Evolutionary conservation across 163 green algal genomes (phyloP), one percentile per base, ranked within the genome.

Genomic region (Smithsoniella earleae): DNA sequence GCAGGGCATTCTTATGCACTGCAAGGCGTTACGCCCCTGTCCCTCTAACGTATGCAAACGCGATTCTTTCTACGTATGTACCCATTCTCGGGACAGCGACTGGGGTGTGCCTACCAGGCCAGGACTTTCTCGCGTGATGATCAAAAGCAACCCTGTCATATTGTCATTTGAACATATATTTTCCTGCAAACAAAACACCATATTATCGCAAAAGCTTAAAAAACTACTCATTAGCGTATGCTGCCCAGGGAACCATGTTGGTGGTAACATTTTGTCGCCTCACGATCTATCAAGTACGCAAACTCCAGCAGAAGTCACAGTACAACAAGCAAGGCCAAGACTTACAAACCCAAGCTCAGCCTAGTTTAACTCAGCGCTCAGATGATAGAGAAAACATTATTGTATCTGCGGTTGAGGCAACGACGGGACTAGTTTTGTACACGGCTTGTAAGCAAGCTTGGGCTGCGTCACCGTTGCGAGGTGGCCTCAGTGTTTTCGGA

Each of bases 251-350:
- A 30, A 69, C 58, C 6, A 30, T 69, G 58, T 45, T 69, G 13
- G 58, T 69, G n/a, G 58, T 69, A 18, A 69, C 58, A 30, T 69
- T 69, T 31, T 69, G 58, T 34, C 58, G 58, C 25, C 58, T 69
- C 20, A 33, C 58, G 18, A 69, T 69, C 58, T n/a, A 16, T 5
- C 58, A 33, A 18, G 18, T 69, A 5, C 58, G 25, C 20, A 30
- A 36, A 8, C 20, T 30, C 5, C 58, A 37, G 25, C 3, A 13
- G 40, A 49, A 49, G 10, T 49, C 40, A 49, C 10, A 49, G 40
- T 49, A 10, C 13, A 10, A 10, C 40, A 49, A 13, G 40, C 10
- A 13, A 49, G 13, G 40, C 10, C 10, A 13, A 49, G 40, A 49
- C 40, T 49, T 49, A 13, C 40, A 49, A 13, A 49, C n/a, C n/a